These are phyloP conservation scores for Colletotrichum viniferum DNA, from an alignment of 2,329 filamentous ascomycete genomes.

Conservation along the genomic window DNA sequence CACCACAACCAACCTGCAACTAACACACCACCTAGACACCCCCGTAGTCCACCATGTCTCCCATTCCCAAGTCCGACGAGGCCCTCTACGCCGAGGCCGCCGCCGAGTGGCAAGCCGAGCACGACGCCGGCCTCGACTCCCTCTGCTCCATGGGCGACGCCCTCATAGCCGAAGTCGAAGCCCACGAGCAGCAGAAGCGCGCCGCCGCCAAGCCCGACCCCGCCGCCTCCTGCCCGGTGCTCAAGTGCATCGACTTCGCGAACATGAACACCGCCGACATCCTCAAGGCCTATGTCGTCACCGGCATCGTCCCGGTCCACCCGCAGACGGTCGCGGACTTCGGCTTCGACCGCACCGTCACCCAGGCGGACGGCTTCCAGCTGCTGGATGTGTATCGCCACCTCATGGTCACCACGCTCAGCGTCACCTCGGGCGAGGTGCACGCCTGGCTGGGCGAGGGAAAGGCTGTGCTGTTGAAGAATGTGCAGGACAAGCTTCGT, in stretches of 20 bases:
- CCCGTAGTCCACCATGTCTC: not conserved
- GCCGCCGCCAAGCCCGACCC: too few species aligned
- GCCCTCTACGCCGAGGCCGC: not conserved
- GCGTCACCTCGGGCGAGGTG: not conserved
- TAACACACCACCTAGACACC: not conserved
- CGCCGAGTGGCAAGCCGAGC: not conserved
- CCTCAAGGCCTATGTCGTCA: not conserved
- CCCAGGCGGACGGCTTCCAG: not conserved
- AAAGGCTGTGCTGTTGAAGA: not conserved
- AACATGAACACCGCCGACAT: not conserved
- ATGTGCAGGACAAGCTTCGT: not conserved
- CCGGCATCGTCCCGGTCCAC: not conserved
- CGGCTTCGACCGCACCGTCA: not conserved
- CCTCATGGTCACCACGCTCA: not conserved
- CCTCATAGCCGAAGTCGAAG: not conserved
- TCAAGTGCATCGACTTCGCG: not conserved
- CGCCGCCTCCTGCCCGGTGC: not conserved
- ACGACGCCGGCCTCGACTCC: not conserved
- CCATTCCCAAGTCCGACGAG: not conserved
- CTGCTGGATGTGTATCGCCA: not conserved
- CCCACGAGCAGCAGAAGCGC: too few species aligned
- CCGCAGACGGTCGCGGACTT: not conserved
- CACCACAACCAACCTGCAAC: accelerated
- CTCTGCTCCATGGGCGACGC: not conserved
- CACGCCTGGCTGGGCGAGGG: not conserved